Base-by-base conservation (phyloP, 1,284 basidiomycete genomes). In the Rhodotorula sp. region DNA sequence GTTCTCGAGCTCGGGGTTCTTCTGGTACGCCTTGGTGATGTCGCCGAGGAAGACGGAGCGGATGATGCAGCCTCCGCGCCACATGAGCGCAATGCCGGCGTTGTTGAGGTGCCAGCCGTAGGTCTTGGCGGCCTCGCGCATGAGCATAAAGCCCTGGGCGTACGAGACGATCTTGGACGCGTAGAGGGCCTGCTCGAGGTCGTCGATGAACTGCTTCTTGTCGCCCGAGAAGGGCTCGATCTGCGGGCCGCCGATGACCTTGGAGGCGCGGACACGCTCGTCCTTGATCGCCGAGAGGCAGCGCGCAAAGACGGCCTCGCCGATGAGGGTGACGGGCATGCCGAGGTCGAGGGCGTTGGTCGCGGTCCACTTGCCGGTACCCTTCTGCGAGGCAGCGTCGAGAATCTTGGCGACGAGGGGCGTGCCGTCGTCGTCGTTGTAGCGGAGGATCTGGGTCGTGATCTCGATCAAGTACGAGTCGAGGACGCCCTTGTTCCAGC, bases 51-150 rank as follows among this genome's bases (percentile, higher is more conserved):
- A 97, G 79, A 97, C 94, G 78, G 80, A 81, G 70, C 81, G 79
- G 87, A 99, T 99, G 82, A 99, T 99, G 83, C 96, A 99, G 76
- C 96, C 96, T 77, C 96, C 96, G 79, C 95, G 92, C 96, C 96
- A 99, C 93, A 99, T 99, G 77, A 87, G 88, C 60, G 96, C 96
- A 80, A 99, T 98, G 74, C 94, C 94, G 79, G 94, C 90, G 81
- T 96, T 96, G 85, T 93, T 93, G 79, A 93, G 83, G 80, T 90
- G 87, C 91, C 91, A 93, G 75, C 80, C 77, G 91, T 85, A 92
- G 86, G 95, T 94, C 82, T 92, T 91, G 65, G 94, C 95, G 64
- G 95, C 95, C 84, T 98, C 91, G 77, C 96, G 88, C 94, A 99
- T 97, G 79, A 99, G 87, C 89, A 99, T 96, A 86, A 99, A 99